Percentiles rank a stretch among this genome's conserved stretches.
phyloP scores from a whole-genome alignment of 1,284 basidiomycete species.

The Austropuccinia psidii region DNA sequence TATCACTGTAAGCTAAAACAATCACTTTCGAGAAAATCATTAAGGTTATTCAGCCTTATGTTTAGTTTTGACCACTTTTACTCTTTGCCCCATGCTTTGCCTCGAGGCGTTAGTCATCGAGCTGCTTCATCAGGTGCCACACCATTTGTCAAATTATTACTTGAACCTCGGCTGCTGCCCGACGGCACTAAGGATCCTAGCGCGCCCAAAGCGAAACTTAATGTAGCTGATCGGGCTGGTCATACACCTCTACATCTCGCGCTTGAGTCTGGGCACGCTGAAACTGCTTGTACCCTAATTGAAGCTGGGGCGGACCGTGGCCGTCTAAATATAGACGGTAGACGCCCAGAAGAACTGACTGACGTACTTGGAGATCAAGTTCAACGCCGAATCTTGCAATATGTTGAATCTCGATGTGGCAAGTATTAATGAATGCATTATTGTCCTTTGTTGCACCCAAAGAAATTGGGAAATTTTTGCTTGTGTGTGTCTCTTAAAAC shows the following conservation, averaged over 20 bases:
- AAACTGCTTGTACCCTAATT: constrained; percentile 76
- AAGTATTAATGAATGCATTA: background rate
- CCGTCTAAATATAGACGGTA: constrained; percentile 70
- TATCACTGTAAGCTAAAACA: constrained; percentile 61
- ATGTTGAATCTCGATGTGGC: constrained; percentile 66
- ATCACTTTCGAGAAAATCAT: background rate
- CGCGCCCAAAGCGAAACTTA: constrained; percentile 72
- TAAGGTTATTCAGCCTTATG: background rate
- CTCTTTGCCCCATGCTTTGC: too few species aligned
- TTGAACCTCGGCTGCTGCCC: constrained; percentile 66
- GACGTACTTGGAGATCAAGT: constrained; percentile 74
- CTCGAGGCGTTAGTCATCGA: constrained; percentile 69
- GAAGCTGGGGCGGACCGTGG: constrained; percentile 85
- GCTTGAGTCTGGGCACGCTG: constrained; percentile 85
- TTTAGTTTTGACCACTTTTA: constrained; percentile 23
- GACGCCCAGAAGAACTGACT: constrained; percentile 71
- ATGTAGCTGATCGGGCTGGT: constrained; percentile 54
- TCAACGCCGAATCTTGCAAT: constrained; percentile 65
- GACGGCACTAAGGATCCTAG: constrained; percentile 56
- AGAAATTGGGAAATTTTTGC: too few species aligned
- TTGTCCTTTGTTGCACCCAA: too few species aligned
- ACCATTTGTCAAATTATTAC: constrained; percentile 70
- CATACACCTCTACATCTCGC: constrained; percentile 94
- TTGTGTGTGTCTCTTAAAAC: too few species aligned
- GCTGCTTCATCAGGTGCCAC: constrained; percentile 88